Evolutionary conservation across 192 early-diverging fungal species (phyloP).

Genomic region (Coemansia sp.): DNA sequence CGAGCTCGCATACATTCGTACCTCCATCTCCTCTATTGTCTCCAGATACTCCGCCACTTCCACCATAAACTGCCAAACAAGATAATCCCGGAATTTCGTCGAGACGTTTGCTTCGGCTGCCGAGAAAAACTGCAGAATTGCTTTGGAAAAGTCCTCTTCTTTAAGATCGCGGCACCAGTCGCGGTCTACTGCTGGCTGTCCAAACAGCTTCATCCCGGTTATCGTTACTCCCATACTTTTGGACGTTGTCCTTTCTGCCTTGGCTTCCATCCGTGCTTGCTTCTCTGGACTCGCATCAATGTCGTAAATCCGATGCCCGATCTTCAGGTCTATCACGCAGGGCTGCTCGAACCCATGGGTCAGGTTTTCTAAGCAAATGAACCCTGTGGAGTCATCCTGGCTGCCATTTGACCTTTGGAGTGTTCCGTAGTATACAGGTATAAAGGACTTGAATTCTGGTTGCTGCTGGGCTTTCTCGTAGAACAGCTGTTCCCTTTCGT

Average conservation of each 20-base stretch:
- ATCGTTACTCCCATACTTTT: constrained; percentile 64
- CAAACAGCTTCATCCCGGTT: constrained; percentile 67
- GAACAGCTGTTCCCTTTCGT: constrained; percentile 65
- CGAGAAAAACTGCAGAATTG: constrained; percentile 65
- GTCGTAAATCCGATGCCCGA: constrained; percentile 77
- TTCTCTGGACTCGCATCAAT: constrained; percentile 72
- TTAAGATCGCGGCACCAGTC: constrained; percentile 29
- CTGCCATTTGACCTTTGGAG: constrained; percentile 28
- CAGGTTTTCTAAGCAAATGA: constrained; percentile 77
- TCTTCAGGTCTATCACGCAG: constrained; percentile 84
- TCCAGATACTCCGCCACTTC: constrained; percentile 59
- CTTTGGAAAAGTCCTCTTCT: constrained; percentile 55
- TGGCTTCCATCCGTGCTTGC: constrained; percentile 58
- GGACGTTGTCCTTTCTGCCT: constrained; percentile 68
- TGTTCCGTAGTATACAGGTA: constrained; percentile 69
- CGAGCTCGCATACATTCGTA: constrained; percentile 72
- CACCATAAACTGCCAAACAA: constrained; percentile 62
- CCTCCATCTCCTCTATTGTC: constrained; percentile 53
- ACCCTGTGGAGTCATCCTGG: constrained; percentile 20
- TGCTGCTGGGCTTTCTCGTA: constrained; percentile 59
- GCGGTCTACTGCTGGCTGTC: constrained; percentile 6
- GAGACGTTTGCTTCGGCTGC: constrained; percentile 43
- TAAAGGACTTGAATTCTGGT: constrained; percentile 58
- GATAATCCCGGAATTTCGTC: constrained; percentile 50
- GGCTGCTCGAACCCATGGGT: constrained; percentile 64